These are phyloP conservation scores for Lepidium sativum DNA, from an alignment of 345 rosid species.

Conservation along the genomic window DNA sequence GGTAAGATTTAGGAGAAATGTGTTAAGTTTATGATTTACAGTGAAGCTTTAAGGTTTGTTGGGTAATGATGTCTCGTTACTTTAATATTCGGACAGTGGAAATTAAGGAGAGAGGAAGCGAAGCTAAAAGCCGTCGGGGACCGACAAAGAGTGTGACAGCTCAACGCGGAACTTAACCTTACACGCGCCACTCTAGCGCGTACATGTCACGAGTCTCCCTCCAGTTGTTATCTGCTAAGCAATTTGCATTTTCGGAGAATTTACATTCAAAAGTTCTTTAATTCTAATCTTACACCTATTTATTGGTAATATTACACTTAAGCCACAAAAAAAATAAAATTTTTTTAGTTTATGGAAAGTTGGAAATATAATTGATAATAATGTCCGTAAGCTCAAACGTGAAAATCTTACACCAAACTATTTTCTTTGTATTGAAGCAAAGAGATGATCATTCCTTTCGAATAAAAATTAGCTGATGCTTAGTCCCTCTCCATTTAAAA, in stretches of 20 bases:
- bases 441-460: neutral
- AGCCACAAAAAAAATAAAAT: neutral
- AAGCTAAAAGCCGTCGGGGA: neutral
- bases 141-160: conserved; percentile 29
- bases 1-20: neutral
- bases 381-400: neutral
- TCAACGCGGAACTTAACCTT: conserved; percentile 19
- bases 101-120: conserved; percentile 6
- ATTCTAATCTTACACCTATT: neutral
- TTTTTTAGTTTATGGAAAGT: neutral
- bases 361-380: neutral
- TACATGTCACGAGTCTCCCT: neutral
- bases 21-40: neutral
- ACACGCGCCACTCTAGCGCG: conserved; percentile 14
- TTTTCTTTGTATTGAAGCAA: conserved; percentile 23
- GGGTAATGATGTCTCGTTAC: neutral
- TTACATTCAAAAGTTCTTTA: too few species aligned
- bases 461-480: neutral
- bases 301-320: neutral
- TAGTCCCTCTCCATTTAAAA: conserved; percentile 8
- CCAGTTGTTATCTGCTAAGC: conserved; percentile 1
- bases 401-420: conserved; percentile 7
- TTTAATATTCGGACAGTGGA: neutral
- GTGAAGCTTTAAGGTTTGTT: conserved; percentile 2
- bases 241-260: neutral